A percentile compares a stretch with the other conserved stretches of the same genome.
Conservation (phyloP, 306 rosid genomes). For the Cucurbita ficifolia region DNA sequence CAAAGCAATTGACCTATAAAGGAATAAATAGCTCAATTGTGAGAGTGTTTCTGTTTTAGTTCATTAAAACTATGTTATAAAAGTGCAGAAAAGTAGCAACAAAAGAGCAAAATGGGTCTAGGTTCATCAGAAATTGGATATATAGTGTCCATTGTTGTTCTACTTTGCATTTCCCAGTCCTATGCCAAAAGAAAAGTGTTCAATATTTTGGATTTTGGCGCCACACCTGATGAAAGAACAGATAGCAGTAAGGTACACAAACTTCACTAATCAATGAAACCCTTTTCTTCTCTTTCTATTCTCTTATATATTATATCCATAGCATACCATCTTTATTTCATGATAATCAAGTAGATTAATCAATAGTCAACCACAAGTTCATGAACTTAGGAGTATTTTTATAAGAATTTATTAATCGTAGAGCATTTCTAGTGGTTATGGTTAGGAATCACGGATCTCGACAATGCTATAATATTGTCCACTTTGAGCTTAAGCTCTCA, state of each 20-base stretch:
- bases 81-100: not conserved
- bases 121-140: not conserved
- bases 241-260: constrained; percentile 17
- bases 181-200: constrained; percentile 5
- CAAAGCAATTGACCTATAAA: not conserved
- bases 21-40: not conserved
- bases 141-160: not conserved
- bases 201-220: constrained; percentile 5
- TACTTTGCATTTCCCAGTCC: not conserved
- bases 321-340: not conserved
- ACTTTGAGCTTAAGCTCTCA: too few relatives aligned
- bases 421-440: too few relatives aligned
- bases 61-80: not conserved
- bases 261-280: not conserved
- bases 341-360: too few relatives aligned
- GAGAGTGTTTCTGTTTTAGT: not conserved
- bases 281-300: not conserved
- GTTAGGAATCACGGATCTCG: too few relatives aligned
- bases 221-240: constrained; percentile 8
- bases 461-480: too few relatives aligned
- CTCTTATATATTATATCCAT: not conserved
- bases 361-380: too few relatives aligned
- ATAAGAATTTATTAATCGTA: too few relatives aligned
- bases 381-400: too few relatives aligned
- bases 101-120: not conserved